Base-by-base conservation (phyloP, 345 rosid species). In the Eucalyptus viminalis region DNA sequence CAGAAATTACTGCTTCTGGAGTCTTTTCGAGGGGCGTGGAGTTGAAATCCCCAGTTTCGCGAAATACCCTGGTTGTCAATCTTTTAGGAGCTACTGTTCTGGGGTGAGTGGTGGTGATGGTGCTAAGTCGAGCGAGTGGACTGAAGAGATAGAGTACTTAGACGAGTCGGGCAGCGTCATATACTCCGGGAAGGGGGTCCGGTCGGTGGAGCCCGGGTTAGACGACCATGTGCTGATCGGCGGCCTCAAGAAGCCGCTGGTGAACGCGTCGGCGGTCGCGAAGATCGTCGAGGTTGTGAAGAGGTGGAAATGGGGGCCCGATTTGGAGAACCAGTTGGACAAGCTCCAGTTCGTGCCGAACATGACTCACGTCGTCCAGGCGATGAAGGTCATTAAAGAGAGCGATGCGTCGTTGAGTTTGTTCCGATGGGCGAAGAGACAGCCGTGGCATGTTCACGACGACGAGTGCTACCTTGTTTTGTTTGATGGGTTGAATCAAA, bases 281-380 rank as follows among this genome's bases (percentile, higher is more conserved):
- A 97, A 98, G 95, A 94, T 97, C 88, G 97, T 96, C 88, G 99
- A 98, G 92, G 93, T 96, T 90, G 97, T 96, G 80, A 95, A 94
- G 93, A 93, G 99, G 92, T 98, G 99, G 99, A 97, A 94, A 92
- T 98, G 99, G 99, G 99, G 99, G n/a, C 99, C 97, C 2, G 98
- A 97, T 92, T 90, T 98, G 87, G 99, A 98, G 92, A 95, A 92
- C 44, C 99, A 98, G 8, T 91, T 98, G 92, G 96, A 96, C 87
- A 96, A 93, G 90, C 93, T 98, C 72, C 99, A 96, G 89, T 98
- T 97, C 69, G 92, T 94, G 88, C 99, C 99, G 3, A 96, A 89
- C 87, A 97, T 95, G 99, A 95, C 93, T 91, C 99, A 96, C 89
- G 87, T 95, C 43, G 89, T 88, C 58, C 98, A 98, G 91, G 95